Base-by-base conservation (phyloP, 2,329 filamentous ascomycete genomes). In the Pseudocercospora fijiensis region DNA sequence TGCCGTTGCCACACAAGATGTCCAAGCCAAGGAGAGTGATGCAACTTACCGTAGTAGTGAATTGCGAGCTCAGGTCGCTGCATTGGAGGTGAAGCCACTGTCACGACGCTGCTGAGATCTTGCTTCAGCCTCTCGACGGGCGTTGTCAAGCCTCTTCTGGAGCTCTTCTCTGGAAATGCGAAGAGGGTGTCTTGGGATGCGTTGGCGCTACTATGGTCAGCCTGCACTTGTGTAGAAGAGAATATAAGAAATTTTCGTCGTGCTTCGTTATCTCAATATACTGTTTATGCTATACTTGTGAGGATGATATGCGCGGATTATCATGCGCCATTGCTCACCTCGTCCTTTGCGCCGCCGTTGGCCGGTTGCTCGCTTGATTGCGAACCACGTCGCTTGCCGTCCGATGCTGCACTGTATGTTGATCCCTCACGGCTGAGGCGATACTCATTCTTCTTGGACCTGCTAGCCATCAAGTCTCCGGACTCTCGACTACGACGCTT, bases 401-500 rank as follows among this genome's bases (percentile, higher is more conserved):
- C 62, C 53, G 58, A 41, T 47, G 58, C 55, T 41, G 60, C 58
- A 27, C 55, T 61, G 33, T 58, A 47, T 18, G 59, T 60, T 24
- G 67, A 69, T 28, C 37, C 60, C 24, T 65, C 64, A 37, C 64
- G 60, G 30, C 67, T 68, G 57, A 69, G 63, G 24, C 67, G 67
- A 41, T 60, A 57, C 51, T 66, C 56, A 27, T 64, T 62, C 51
- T 64, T 62, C 43, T 58, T 58, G 45, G 67, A 60, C 20, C 30
- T 61, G 20, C 61, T 66, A 3, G 63, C 60, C 49, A 71, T 69
- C 51, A 70, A 59, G 27, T 71, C 69, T 47, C 62, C 57, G 16
- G 66, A 41, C 16, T 56, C 52, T 26, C 60, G 65, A 11, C 57
- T 60, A 20, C 59, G 58, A 56, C 65, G 62, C 58, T 70, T 72